phyloP scores from a whole-genome alignment of 2,329 filamentous ascomycete species.

The Alternaria postmessia region DNA sequence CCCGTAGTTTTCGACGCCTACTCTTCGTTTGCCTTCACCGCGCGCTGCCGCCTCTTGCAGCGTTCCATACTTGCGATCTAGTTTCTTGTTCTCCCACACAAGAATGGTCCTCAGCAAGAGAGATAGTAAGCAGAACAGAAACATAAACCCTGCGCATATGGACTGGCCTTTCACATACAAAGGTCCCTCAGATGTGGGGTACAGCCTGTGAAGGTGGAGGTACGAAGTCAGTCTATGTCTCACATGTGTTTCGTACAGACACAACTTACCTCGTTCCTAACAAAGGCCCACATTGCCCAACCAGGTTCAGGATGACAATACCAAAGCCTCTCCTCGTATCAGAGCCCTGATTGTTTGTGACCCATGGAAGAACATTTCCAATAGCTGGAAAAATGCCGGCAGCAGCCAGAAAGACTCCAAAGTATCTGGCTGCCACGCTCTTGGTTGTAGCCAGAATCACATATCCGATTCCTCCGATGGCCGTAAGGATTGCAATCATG shows the following conservation, averaged over 20 bases:
- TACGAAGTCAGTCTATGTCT: no score
- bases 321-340: conserved; percentile 72
- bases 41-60: conserved; percentile 26
- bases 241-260: no score
- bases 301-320: conserved; percentile 71
- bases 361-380: conserved; percentile 75
- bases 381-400: conserved; percentile 72
- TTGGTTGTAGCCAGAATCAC: conserved; percentile 67
- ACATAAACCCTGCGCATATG: conserved; percentile 50
- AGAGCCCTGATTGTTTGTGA: conserved; percentile 73
- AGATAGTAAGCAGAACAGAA: conserved; percentile 45
- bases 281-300: conserved; percentile 62
- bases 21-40: conserved; percentile 21
- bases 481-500: conserved; percentile 64
- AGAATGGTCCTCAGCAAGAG: conserved; percentile 42
- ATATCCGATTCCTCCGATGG: conserved; percentile 69
- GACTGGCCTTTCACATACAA: conserved; percentile 47
- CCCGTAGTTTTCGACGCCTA: conserved; percentile 47
- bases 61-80: conserved; percentile 44
- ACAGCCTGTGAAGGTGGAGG: conserved; percentile 28
- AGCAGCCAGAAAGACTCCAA: conserved; percentile 63
- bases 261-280: conserved; percentile 35
- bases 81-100: conserved; percentile 48
- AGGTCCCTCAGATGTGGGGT: conserved; percentile 42
- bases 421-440: conserved; percentile 60